Base-by-base conservation (phyloP, 768 basidiomycete genomes). In the Tricholoma saponaceum region DNA sequence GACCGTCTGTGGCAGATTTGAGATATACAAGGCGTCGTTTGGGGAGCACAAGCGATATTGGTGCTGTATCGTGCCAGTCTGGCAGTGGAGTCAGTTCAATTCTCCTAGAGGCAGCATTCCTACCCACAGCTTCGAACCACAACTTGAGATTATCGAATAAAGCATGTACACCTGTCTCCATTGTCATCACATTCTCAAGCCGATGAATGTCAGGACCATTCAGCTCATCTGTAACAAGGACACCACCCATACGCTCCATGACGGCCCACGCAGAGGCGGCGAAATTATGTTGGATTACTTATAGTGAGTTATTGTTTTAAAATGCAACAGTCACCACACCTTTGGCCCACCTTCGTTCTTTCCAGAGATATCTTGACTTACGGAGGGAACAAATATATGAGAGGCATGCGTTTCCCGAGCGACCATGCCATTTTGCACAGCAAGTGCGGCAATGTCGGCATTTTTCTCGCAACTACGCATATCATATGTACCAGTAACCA, bases 181-280 rank as follows among this genome's bases (percentile, higher is more conserved):
- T 30, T 8, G 67, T 68, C 20, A 69, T 23, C 16, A 66, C 52
- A 52, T 69, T 69, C 25, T 66, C 63, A n/a, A 69, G 58, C 12
- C 61, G 65, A 55, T 73, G 70, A 13, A 70, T 62, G 12, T 59
- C 57, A 16, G 37, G 28, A 13, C 67, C 72, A 33, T 68, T 62
- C 25, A 72, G 55, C 51, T 69, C 67, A 7, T 61, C 39, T 10
- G 56, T 16, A n/a, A 20, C 53, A 23, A 37, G 22, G 33, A 58
- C 39, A 20, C 25, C 6, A 9, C 55, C 39, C n/a, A 55, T 55
- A 51, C 49, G 58, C 5, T 63, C 47, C 26, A 71, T 28, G 22
- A 71, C 58, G 12, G 63, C 58, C 60, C 57, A 62, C 8, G 61
- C 57, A 18, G 57, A n/a, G 16, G 57, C 55, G 25, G 64, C 51